Percentiles rank a stretch among this genome's conserved stretches.
phyloP scores from a whole-genome alignment of 2,329 filamentous ascomycete species.

The Hypoxylon sp. region DNA sequence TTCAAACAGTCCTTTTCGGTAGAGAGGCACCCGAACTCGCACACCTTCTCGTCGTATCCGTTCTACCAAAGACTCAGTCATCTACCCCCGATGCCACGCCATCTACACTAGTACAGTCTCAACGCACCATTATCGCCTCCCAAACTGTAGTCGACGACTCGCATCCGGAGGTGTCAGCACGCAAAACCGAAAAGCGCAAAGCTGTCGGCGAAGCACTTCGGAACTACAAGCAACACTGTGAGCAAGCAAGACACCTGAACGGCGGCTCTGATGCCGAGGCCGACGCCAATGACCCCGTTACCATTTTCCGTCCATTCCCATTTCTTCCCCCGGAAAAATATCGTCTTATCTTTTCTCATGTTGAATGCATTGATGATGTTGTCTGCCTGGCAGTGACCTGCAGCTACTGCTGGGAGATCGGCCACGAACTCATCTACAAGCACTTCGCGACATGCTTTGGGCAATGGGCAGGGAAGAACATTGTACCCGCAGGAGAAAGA shows the following conservation, averaged over 20 bases:
- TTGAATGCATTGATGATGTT: too few species aligned
- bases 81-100: too few species aligned
- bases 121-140: too few species aligned
- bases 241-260: too few species aligned
- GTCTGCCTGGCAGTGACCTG: neutral
- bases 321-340: too few species aligned
- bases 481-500: neutral
- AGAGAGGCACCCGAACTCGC: neutral
- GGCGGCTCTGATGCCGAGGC: too few species aligned
- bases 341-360: neutral
- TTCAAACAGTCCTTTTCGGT: neutral
- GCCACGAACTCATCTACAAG: neutral
- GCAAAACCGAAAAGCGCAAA: neutral
- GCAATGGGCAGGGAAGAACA: neutral
- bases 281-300: too few species aligned
- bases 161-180: neutral
- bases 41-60: neutral
- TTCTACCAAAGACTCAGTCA: neutral
- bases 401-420: neutral
- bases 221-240: neutral
- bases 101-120: too few species aligned
- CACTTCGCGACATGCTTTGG: neutral
- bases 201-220: neutral
- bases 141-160: neutral
- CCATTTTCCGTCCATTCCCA: too few species aligned